phyloP scores from a whole-genome alignment of 2,329 filamentous ascomycete genomes.

The Aspergillaceae sp. region DNA sequence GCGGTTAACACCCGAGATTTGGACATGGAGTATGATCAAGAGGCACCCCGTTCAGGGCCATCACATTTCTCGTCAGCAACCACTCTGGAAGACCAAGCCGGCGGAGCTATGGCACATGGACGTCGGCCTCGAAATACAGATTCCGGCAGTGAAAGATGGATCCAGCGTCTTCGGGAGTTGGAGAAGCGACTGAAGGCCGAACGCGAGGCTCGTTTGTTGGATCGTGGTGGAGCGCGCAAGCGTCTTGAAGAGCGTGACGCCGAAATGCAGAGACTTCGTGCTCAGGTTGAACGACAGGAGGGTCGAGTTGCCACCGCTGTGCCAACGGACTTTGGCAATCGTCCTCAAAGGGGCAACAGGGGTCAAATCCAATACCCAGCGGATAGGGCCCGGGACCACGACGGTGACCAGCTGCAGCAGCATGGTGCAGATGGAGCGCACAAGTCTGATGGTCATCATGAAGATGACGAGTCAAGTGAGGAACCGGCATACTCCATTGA shows the following conservation, averaged over 20 bases:
- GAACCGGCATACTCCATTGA: conserved; percentile 31
- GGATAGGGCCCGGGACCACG: conserved; percentile 18
- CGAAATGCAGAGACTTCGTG: conserved; percentile 63
- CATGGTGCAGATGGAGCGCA: conserved; percentile 5
- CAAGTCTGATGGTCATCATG: conserved; percentile 11
- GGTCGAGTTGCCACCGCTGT: too few species aligned
- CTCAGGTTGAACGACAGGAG: conserved; percentile 52
- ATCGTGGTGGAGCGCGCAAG: conserved; percentile 74
- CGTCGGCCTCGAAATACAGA: conserved; percentile 25
- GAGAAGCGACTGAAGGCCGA: conserved; percentile 85
- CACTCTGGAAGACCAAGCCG: conserved; percentile 21
- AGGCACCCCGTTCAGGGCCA: conserved; percentile 26
- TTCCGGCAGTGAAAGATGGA: conserved; percentile 62
- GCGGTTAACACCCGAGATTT: conserved; percentile 2
- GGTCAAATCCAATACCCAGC: conserved; percentile 23
- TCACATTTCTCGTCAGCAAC: conserved; percentile 25
- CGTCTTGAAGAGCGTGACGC: conserved; percentile 66
- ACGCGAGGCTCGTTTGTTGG: conserved; percentile 73
- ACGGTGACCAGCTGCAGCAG: conserved; percentile 7
- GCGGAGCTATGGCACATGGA: conserved; percentile 16
- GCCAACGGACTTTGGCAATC: too few species aligned
- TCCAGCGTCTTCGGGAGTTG: conserved; percentile 74
- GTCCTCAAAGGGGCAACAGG: too few species aligned
- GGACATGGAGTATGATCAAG: conserved; percentile 21
- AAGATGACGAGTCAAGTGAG: conserved; percentile 29